phyloP scores from a whole-genome alignment of 805 yeast species.

The Vanderwaltozyma yarrowii region DNA sequence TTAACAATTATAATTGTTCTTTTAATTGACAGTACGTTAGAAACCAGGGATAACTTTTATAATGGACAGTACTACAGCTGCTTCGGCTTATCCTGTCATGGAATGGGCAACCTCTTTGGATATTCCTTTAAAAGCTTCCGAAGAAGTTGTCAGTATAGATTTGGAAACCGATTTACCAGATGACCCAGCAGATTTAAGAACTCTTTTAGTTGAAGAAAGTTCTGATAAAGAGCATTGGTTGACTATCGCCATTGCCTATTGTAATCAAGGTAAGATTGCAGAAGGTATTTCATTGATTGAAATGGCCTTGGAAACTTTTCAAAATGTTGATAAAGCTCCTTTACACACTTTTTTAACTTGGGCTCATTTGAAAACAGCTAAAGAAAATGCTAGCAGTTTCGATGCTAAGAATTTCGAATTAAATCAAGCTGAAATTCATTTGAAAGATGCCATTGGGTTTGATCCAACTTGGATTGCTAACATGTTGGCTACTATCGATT shows the following conservation, averaged over 20 bases:
- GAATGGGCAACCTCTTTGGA: slow-evolving; percentile 29
- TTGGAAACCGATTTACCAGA: slow-evolving; percentile 76
- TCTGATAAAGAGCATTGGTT: slow-evolving; percentile 76
- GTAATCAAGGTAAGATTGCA: slow-evolving; percentile 43
- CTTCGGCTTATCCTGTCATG: slow-evolving; percentile 20
- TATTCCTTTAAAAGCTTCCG: slow-evolving; percentile 67
- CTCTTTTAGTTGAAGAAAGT: slow-evolving; percentile 69
- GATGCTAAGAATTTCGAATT: slow-evolving; percentile 26
- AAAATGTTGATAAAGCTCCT: slow-evolving; percentile 33
- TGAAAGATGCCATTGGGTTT: slow-evolving; percentile 39
- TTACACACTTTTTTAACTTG: slow-evolving; percentile 62
- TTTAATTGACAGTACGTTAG: no score
- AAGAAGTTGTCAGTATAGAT: slow-evolving; percentile 81
- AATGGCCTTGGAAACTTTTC: slow-evolving; percentile 42
- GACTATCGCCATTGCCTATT: slow-evolving; percentile 71
- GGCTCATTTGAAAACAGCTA: slow-evolving; percentile 48
- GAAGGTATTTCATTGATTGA: slow-evolving; percentile 58
- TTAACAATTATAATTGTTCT: no score
- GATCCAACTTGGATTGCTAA: slow-evolving; percentile 39
- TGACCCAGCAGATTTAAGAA: slow-evolving; percentile 75
- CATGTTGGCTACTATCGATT: slow-evolving; percentile 58
- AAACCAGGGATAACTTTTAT: background rate
- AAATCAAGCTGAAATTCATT: slow-evolving; percentile 34
- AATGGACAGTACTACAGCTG: background rate
- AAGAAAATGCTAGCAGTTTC: slow-evolving; percentile 14